phyloP scores from a whole-genome alignment of 2,329 filamentous ascomycete genomes.

The Penicillium sp. region DNA sequence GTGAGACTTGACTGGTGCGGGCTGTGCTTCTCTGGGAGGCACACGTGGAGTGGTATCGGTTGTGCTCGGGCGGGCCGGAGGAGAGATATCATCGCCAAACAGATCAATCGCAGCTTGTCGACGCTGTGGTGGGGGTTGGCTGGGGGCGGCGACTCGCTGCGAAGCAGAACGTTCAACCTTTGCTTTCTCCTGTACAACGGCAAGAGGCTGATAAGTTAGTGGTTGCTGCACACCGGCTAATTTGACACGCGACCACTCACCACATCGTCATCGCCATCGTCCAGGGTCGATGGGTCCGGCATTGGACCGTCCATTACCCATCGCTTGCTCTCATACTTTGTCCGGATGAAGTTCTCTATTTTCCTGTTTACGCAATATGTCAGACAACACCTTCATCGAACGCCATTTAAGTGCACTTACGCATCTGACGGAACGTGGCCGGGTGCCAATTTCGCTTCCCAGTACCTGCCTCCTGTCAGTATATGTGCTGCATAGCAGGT shows the following conservation, averaged over 20 bases:
- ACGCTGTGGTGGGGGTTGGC: constrained; percentile 47
- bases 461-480: constrained; percentile 57
- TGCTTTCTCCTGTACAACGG: constrained; percentile 68
- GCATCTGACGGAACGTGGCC: constrained; percentile 92
- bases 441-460: constrained; percentile 89
- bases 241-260: constrained; percentile 48
- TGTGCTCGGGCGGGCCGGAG: constrained; percentile 67
- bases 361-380: constrained; percentile 54
- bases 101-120: constrained; percentile 66
- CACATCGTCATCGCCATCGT: constrained; percentile 83
- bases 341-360: constrained; percentile 99
- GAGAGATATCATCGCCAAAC: constrained; percentile 73
- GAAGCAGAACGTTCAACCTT: constrained; percentile 63
- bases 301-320: constrained; percentile 99
- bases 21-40: constrained; percentile 64
- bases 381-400: constrained; percentile 9
- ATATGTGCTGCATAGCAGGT: not conserved
- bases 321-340: constrained; percentile 97
- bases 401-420: constrained; percentile 41
- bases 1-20: constrained; percentile 54
- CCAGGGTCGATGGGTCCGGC: constrained; percentile 85
- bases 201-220: constrained; percentile 55
- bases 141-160: constrained; percentile 47
- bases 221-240: not conserved
- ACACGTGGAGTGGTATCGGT: constrained; percentile 66